Conservation (phyloP, 2,329 filamentous ascomycete species). For the Coniochaeta prunicola region DNA sequence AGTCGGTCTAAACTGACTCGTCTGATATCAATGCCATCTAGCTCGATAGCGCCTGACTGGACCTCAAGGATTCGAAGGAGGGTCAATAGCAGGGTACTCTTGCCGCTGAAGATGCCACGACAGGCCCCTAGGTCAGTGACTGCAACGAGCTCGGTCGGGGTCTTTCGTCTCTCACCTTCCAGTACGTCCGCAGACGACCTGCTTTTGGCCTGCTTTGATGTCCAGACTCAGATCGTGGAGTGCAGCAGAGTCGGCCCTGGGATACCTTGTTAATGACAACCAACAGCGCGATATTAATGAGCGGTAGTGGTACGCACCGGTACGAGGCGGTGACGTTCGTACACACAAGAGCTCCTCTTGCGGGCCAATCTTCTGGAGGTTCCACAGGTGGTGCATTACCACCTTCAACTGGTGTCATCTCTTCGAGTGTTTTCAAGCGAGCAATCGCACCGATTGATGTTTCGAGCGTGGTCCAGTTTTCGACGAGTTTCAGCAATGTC, state of each 20-base stretch:
- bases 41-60: neutral
- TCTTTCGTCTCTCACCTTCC: too few species aligned
- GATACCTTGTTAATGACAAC: too few species aligned
- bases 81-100: neutral
- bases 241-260: constrained; percentile 7
- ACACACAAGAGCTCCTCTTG: constrained; percentile 17
- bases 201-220: constrained; percentile 34
- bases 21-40: neutral
- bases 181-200: constrained; percentile 46
- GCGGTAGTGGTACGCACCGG: constrained; percentile 8
- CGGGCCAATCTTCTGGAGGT: constrained; percentile 19
- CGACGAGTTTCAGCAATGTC: constrained; percentile 24
- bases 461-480: constrained; percentile 25
- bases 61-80: neutral
- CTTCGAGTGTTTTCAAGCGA: constrained; percentile 22
- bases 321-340: constrained; percentile 21
- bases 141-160: too few species aligned
- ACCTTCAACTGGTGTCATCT: constrained; percentile 14
- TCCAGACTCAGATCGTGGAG: constrained; percentile 18
- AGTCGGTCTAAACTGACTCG: neutral
- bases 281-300: too few species aligned
- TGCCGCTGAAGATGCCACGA: constrained; percentile 12
- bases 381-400: neutral
- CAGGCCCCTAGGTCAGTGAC: too few species aligned
- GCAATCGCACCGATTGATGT: constrained; percentile 26